Evolutionary conservation across 2,329 filamentous ascomycete genomes (phyloP), one percentile per base, ranked within the genome.

Genomic region (Aspergillus brasiliensis): DNA sequence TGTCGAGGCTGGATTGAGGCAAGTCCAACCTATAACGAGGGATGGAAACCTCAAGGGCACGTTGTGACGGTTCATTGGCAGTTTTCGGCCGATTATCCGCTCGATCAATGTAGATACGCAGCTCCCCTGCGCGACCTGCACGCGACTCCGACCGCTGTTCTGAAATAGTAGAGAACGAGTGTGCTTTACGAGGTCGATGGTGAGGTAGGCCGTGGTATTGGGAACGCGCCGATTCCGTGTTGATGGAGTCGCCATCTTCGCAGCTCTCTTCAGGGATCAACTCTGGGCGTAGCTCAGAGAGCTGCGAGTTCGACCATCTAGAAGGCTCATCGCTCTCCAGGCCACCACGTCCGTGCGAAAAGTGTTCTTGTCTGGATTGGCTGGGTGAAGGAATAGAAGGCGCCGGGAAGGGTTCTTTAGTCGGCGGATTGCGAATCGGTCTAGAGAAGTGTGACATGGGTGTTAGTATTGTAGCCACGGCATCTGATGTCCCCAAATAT

Each of bases 21-120:
- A 89, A 90, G 11, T 92, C 93, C 59, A 97, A 81, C 65, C 88
- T 88, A 82, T 93, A 96, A 58, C 91, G 89, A 37, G 93, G 92
- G 53, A 97, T 96, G 21, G 87, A 83, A 46, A 94, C 84, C 66
- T 92, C 86, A 53, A 96, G 80, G 37, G 87, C 78, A 11, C 86
- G 87, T 40, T 81, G 73, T n/a, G 77, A 75, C 65, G 65, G 70
- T 67, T 86, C 85, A 70, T 89, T 86, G 62, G 86, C 82, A 5
- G 87, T 89, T 71, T 84, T 89, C 25, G 88, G 84, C 55, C 86
- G 83, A 28, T 85, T 84, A 47, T 83, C 82, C 8, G 90, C 85
- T 63, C 91, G 85, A 54, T 92, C 89, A 69, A 96, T 94, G 62
- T 94, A 84, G 38, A 96, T 87, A 72, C 90, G 92, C 75, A 95